Conservation (phyloP, 2,329 filamentous ascomycete species). For the Venturiaceae sp. region DNA sequence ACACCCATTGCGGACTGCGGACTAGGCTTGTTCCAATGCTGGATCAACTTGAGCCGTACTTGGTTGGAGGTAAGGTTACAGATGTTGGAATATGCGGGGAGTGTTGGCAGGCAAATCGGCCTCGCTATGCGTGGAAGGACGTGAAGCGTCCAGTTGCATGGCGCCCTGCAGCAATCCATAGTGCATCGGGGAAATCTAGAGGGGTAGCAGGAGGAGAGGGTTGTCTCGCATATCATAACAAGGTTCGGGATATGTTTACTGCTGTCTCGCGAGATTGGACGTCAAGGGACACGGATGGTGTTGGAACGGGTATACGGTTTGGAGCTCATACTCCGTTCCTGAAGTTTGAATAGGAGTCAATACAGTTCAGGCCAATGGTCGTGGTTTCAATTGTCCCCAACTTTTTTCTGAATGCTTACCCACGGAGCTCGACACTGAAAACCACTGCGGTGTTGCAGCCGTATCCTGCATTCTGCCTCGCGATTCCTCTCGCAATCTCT, state of each 20-base stretch:
- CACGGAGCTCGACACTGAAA: too few relatives aligned
- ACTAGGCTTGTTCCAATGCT: slow-evolving; percentile 56
- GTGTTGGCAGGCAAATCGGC: slow-evolving; percentile 31
- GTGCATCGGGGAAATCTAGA: not conserved
- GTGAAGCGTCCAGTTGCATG: slow-evolving; percentile 36
- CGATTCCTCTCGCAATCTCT: too few relatives aligned
- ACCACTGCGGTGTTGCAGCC: too few relatives aligned
- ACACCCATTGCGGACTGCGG: slow-evolving; percentile 63
- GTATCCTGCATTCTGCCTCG: too few relatives aligned
- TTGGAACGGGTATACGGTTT: not conserved
- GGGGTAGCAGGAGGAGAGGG: not conserved
- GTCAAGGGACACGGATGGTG: not conserved
- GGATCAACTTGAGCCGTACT: slow-evolving; percentile 46
- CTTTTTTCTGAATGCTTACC: too few relatives aligned
- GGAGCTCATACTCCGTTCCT: slow-evolving; percentile 4
- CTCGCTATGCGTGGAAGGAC: slow-evolving; percentile 32
- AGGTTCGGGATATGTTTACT: slow-evolving; percentile 28
- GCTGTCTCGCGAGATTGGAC: slow-evolving; percentile 25
- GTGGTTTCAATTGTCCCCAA: too few relatives aligned
- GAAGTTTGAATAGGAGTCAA: not conserved
- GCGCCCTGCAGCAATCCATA: slow-evolving; percentile 10
- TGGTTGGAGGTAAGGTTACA: slow-evolving; percentile 20
- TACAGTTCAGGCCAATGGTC: too few relatives aligned
- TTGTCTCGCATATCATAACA: slow-evolving; percentile 22
- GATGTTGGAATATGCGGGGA: slow-evolving; percentile 35